Base-by-base conservation (phyloP, 441 rosid genomes). In the Arabidopsis hybrid region DNA sequence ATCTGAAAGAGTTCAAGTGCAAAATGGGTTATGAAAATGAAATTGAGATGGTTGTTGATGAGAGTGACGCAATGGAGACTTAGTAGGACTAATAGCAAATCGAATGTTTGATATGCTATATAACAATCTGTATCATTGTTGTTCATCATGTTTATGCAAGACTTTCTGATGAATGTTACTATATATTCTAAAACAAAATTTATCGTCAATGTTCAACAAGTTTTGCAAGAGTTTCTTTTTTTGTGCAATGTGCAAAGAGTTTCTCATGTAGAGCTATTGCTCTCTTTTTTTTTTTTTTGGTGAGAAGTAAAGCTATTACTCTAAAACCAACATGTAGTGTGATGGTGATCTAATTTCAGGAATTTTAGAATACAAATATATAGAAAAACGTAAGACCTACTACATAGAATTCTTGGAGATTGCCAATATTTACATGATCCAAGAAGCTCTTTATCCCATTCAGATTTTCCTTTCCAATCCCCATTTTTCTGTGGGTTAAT, bases 1-100 rank as follows among this genome's bases (percentile, higher is more conserved):
- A 86, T 39, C 81, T 78, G 68, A 51, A 29, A 59, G 84, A 63
- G 60, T 9, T 83, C 72, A 87, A 72, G 73, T 61, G 67, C 2
- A 78, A 74, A 65, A 32, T 68, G 18, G 67, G 42, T 58, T n/a
- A 8, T 63, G 67, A 21, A 43, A 32, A 57, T 58, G 50, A 49
- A 34, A 21, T 11, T 46, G 43, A 46, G 26, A 73, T 73, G 59
- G 26, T 21, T 21, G 34, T 40, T 64, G 72, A 58, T 50, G 72
- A 58, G 10, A 59, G 0, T 43, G 67, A 58, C 6, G 67, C 50
- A 21, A 71, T 77, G 80, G 76, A 77, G 76, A 65, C 67, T 21
- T 76, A 64, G 40, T 49, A 50, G 32, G 55, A 36, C 10, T 56
- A 5, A 36, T 46, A 55, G 38, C 51, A 62, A 40, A 60, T 60